Evolutionary conservation across 2,329 filamentous ascomycete genomes (phyloP), one percentile per base, ranked within the genome.

Genomic region (Penicillium sp.): DNA sequence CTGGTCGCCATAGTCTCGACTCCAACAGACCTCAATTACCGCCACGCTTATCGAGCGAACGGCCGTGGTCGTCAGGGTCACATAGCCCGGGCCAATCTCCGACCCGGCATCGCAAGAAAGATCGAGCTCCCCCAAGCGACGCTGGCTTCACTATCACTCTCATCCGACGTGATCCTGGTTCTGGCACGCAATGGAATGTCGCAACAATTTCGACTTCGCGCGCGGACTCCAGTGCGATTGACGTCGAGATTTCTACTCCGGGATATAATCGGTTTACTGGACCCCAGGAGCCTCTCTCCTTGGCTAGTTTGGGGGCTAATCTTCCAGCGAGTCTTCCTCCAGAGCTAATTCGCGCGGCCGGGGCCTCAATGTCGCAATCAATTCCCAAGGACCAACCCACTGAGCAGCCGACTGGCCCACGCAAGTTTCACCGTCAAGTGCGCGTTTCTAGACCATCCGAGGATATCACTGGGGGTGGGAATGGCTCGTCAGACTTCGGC

Each of bases 141-240:
- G 55, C 63, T n/a, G 64, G 71, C 2, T 76, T 76, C 48, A 68
- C 70, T 51, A 70, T 80, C 42, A 87, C 85, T 0, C 71, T 92
- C 13, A 91, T 92, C 63, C 86, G 89, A n/a, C 83, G 89, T 59
- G 87, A 92, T 67, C 87, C 87, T 1, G 79, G 81, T 19, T 84
- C 86, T 8, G 85, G 85, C 7, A 80, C 79, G 51, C 89, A 92
- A 70, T 91, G 88, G 88, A 92, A 92, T 66, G 81, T 92, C 11
- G 89, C 86, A 19, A 85, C 80, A 51, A 81, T 91, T 45, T 81
- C 80, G 37, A 75, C 71, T 39, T 65, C 67, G 31, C 65, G 57
- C 31, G 59, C 64, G 52, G 69, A 68, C 47, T 64, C 61, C 47
- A 65, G 68, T 31, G 52, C 69, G 2, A 76, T 81, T 51, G 77